Evolutionary conservation across 805 yeast genomes (phyloP).

Genomic region (Kluyveromyces aestuarii): DNA sequence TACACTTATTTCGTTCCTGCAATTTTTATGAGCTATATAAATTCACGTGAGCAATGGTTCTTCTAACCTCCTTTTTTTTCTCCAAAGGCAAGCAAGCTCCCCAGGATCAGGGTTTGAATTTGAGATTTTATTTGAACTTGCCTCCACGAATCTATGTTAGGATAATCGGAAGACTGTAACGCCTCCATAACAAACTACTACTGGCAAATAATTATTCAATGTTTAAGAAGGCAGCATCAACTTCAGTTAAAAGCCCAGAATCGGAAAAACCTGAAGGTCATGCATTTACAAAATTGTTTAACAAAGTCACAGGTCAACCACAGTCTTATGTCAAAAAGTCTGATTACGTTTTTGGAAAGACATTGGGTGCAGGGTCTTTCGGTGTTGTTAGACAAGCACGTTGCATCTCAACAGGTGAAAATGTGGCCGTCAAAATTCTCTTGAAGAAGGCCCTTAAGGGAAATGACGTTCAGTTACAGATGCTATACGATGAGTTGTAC

Average conservation of each 20-base stretch:
- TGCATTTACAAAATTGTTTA: slow-evolving; percentile 31
- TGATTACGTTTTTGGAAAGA: slow-evolving; percentile 67
- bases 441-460: slow-evolving; percentile 78
- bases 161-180: no score
- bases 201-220: not conserved
- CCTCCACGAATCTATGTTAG: no score
- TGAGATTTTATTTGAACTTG: not conserved
- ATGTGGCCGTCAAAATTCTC: slow-evolving; percentile 85
- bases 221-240: not conserved
- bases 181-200: no score
- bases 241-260: slow-evolving; percentile 6
- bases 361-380: slow-evolving; percentile 91
- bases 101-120: not conserved
- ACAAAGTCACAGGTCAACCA: slow-evolving; percentile 66
- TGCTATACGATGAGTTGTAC: slow-evolving; percentile 70
- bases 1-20: not conserved
- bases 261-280: slow-evolving; percentile 27
- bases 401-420: slow-evolving; percentile 41
- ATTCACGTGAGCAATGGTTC: no score
- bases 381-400: slow-evolving; percentile 85
- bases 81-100: not conserved
- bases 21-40: no score
- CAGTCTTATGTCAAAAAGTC: slow-evolving; percentile 55
- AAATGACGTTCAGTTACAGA: slow-evolving; percentile 45
- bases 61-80: no score